Evolutionary conservation across 805 yeast species (phyloP), one percentile per base, ranked within the genome.

Genomic region (Maudiozyma bulderi): DNA sequence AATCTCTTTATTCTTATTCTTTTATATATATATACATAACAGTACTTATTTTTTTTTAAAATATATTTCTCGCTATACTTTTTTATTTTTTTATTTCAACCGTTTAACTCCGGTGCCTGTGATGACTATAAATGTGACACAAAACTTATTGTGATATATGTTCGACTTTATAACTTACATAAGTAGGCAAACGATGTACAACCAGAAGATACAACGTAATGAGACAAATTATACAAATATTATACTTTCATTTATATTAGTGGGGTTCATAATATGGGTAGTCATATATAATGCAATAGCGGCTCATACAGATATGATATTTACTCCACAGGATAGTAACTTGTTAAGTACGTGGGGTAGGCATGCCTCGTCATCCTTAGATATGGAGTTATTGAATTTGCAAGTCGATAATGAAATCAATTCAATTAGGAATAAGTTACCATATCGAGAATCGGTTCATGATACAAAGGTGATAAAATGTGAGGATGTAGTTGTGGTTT

Each of bases 291-390:
- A 20, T 20, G 26, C 26, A 20, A 20, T 20, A 4, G 26, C 26
- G 26, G 26, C 26, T 20, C 26, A 34, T 34, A 34, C 38, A 13
- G 38, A 34, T 10, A 14, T 34, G 11, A 34, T 13, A 34, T 34
- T 34, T 34, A 9, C 38, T 13, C 7, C 7, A 11, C 14, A 34
- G n/a, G 38, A 34, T 11, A 34, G 11, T 34, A 34, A 34, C n/a
- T 34, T 34, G 14, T 34, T 34, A 13, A 34, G 3, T 34, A 10
- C 11, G 11, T 34, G 11, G 11, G n/a, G 38, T 9, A 34, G 38
- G 38, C 38, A 34, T 34, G 99, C 98, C 26, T 78, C 96, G 2
- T 6, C n/a, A 13, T 34, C 38, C n/a, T 6, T 11, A 9, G 14
- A 34, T 34, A 34, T 2, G 4, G 26, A 20, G 26, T 20, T 20